phyloP scores from a whole-genome alignment of 2,329 filamentous ascomycete genomes.

The Talaromyces pinophilus region DNA sequence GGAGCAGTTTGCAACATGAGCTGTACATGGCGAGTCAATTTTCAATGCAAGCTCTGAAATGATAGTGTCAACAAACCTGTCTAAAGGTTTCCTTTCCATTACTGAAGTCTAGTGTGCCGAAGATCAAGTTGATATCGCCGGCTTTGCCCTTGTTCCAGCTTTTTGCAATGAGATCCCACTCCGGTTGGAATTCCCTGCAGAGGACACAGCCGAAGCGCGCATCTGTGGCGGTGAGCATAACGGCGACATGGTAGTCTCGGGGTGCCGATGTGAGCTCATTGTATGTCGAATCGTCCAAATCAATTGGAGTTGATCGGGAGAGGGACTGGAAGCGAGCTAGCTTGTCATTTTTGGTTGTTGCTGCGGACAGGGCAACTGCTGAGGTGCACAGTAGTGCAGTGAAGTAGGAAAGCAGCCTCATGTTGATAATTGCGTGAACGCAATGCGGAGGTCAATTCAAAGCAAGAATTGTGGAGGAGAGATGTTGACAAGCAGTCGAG shows the following conservation, averaged over 20 bases:
- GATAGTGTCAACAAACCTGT: slow-evolving; percentile 61
- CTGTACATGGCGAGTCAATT: slow-evolving; percentile 50
- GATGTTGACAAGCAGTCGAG: not conserved
- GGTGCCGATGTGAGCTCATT: slow-evolving; percentile 72
- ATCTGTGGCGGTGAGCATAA: slow-evolving; percentile 86
- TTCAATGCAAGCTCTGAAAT: slow-evolving; percentile 9
- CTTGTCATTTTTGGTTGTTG: slow-evolving; percentile 64
- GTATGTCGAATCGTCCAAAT: slow-evolving; percentile 76
- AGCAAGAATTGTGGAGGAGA: not conserved
- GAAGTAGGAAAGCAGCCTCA: slow-evolving; percentile 36
- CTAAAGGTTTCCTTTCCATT: slow-evolving; percentile 84
- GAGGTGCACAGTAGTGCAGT: slow-evolving; percentile 44
- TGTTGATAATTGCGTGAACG: slow-evolving; percentile 23
- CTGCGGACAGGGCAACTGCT: slow-evolving; percentile 32
- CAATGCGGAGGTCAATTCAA: not conserved
- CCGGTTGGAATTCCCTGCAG: slow-evolving; percentile 88
- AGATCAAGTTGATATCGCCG: slow-evolving; percentile 60
- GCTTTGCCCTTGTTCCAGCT: slow-evolving; percentile 86
- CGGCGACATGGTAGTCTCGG: slow-evolving; percentile 77
- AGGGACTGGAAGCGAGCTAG: slow-evolving; percentile 73
- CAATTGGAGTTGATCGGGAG: slow-evolving; percentile 67
- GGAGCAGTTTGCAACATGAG: slow-evolving; percentile 92
- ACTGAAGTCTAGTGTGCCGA: slow-evolving; percentile 82
- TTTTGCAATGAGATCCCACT: slow-evolving; percentile 83
- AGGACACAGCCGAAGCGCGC: slow-evolving; percentile 79